Base-by-base conservation (phyloP, 2,329 filamentous ascomycete species). In the Aureobasidium sp. region DNA sequence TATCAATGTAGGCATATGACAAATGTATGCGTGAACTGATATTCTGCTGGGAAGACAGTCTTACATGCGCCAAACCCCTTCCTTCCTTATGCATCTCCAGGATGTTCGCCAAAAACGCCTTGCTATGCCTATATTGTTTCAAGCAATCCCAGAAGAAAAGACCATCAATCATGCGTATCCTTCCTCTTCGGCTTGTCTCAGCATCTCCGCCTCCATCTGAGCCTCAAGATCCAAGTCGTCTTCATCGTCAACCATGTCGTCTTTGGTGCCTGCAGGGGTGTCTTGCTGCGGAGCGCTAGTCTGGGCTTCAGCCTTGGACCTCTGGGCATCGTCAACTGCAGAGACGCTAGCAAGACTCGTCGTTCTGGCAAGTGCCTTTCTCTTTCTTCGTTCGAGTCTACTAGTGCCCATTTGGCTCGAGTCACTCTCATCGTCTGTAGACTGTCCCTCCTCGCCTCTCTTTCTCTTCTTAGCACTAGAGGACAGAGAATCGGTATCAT, bases 151-250 rank as follows among this genome's bases (percentile, higher is more conserved):
- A 23, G 9, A 13, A 31, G 19, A 33, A 17, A 31, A 33, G 21
- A 31, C 15, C 33, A 6, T 9, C 42, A 29, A 21, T 61, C 50
- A 61, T 59, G 69, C 67, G 8, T 68, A 72, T 5, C 70, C 71
- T 53, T 74, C 73, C 17, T 74, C 73, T 23, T 74, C 66, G 15
- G 61, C 66, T 53, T 68, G 61, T 54, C 65, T 64, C 50, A 65
- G 73, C 67, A 78, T 69, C 63, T 77, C 78, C 3, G 74, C 76
- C 62, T 75, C 74, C 61, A 79, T 64, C 60, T 75, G 75, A n/a
- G 82, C 81, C 70, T 86, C 85, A 53, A 86, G 71, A 66, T 85
- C 85, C 53, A 86, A 71, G 66, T 85, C 81, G 29, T 67, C 80
- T 47, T 63, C 71, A 8, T 73, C 71, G 15, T 72, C 70, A 15